These are phyloP conservation scores for Pyrus betulifolia DNA, from an alignment of 306 rosid genomes.

Conservation along the genomic window DNA sequence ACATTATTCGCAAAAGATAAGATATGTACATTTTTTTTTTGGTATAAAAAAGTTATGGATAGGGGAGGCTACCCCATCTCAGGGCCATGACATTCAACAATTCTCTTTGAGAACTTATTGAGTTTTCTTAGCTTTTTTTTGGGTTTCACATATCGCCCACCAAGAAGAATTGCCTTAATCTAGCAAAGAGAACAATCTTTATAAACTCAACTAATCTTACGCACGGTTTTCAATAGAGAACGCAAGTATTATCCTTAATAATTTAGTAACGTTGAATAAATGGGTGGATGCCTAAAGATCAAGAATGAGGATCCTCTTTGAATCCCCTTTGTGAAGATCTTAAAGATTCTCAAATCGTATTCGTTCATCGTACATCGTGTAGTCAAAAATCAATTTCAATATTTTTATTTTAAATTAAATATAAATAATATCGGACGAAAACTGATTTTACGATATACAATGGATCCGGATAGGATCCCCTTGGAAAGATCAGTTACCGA, in stretches of 20 bases:
- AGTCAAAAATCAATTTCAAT: no score
- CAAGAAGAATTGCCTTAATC: neutral
- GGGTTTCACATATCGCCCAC: neutral
- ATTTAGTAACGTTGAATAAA: neutral
- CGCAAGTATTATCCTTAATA: neutral
- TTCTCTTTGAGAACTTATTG: neutral
- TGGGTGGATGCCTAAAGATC: neutral
- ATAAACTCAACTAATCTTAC: no score
- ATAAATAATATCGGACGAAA: no score
- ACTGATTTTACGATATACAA: accelerated
- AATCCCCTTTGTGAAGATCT: no score
- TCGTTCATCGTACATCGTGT: accelerated
- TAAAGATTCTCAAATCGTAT: no score
- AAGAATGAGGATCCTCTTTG: no score
- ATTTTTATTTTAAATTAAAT: no score
- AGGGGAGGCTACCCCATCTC: neutral
- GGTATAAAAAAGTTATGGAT: neutral
- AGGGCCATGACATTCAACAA: neutral
- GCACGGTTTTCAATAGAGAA: no score
- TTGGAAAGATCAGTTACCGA: neutral
- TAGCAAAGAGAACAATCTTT: no score
- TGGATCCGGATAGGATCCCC: accelerated
- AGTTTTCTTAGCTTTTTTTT: neutral
- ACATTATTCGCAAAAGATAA: no score
- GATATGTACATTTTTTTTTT: neutral